Evolutionary conservation across 169 alveolate species (phyloP).

Genomic region (Eimeria tenella): DNA sequence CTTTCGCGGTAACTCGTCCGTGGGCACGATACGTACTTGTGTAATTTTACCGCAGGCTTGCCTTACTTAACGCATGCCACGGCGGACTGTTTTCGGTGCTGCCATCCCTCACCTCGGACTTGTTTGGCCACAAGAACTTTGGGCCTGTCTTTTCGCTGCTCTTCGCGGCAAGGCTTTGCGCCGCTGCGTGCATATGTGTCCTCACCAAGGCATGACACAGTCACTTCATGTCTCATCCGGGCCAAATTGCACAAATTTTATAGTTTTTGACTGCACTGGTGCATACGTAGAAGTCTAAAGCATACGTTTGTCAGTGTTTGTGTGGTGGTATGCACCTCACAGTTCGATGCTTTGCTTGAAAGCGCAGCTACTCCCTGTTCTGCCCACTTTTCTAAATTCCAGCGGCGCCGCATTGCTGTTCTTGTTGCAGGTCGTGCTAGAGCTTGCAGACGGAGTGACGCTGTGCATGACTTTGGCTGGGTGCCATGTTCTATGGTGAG

Average conservation of each 20-base stretch:
- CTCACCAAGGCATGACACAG: conserved; percentile 38
- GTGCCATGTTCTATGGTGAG: conserved; percentile 70
- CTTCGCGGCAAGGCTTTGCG: conserved; percentile 81
- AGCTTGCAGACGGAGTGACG: conserved; percentile 64
- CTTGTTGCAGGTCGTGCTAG: conserved; percentile 61
- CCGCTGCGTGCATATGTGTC: conserved; percentile 71
- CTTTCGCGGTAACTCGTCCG: no score
- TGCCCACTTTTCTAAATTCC: no score
- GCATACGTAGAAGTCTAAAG: no score
- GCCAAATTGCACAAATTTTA: no score
- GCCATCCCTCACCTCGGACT: conserved; percentile 84
- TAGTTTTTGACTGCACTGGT: no score
- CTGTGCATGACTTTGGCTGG: conserved; percentile 59
- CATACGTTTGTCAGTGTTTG: no score
- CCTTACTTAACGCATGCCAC: conserved; percentile 66
- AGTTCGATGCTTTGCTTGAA: no score
- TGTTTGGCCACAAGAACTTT: conserved; percentile 83
- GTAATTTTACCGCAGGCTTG: conserved; percentile 14
- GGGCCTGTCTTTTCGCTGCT: conserved; percentile 86
- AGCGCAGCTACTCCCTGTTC: no score
- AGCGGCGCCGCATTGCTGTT: background rate
- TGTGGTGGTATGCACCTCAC: no score
- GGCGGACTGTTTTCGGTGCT: conserved; percentile 81
- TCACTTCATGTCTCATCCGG: no score
- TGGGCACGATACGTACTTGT: background rate